Evolutionary conservation across 768 basidiomycete species (phyloP).

Genomic region (Nidularia pulvinata): DNA sequence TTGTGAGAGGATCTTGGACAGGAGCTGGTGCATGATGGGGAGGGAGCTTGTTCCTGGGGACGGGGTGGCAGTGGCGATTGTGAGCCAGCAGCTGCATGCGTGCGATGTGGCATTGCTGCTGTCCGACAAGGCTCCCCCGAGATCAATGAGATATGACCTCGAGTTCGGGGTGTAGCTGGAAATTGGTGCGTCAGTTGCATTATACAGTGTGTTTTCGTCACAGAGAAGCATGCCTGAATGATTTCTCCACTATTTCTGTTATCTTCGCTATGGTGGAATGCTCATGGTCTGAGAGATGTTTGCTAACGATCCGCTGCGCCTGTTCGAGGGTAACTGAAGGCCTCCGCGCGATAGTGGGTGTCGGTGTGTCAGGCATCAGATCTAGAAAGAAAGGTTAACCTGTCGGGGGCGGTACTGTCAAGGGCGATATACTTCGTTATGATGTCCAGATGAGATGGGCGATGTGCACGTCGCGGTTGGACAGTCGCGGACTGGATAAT

Average conservation of each 20-base stretch:
- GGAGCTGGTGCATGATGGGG: constrained; percentile 31
- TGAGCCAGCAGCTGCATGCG: constrained; percentile 23
- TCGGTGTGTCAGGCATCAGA: too few relatives aligned
- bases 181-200: neutral
- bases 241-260: neutral
- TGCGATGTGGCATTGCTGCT: constrained; percentile 1
- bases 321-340: neutral
- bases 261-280: neutral
- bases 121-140: neutral
- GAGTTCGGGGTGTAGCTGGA: constrained; percentile 4
- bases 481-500: too few relatives aligned
- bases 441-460: too few relatives aligned
- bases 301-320: neutral
- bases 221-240: neutral
- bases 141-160: constrained; percentile 9
- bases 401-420: too few relatives aligned
- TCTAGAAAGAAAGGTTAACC: too few relatives aligned
- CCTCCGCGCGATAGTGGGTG: neutral
- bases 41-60: constrained; percentile 28
- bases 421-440: too few relatives aligned
- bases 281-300: neutral
- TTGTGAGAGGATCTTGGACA: constrained; percentile 35
- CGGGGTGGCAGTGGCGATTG: constrained; percentile 12
- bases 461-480: too few relatives aligned
- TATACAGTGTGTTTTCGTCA: neutral